Base-by-base conservation (phyloP, 2,329 filamentous ascomycete species). In the Orbilia ellipsospora region DNA sequence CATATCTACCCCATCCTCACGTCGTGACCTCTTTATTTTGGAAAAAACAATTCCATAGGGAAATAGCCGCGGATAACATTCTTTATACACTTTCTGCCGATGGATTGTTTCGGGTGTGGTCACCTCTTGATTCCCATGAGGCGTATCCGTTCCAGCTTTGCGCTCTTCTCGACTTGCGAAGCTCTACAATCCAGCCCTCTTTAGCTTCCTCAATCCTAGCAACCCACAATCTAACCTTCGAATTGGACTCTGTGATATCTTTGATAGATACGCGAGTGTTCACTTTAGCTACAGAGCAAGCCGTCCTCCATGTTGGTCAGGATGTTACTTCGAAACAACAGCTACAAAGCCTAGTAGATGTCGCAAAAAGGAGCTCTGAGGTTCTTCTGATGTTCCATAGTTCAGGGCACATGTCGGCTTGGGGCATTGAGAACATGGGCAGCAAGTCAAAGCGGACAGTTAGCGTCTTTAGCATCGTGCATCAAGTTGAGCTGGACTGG, bases 41-140 rank as follows among this genome's bases (percentile, higher is more conserved):
- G 96, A 90, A 92, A 55, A 88, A 88, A 77, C 92, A 92, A 4
- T 88, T 88, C 77, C 89, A 95, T 80, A 84, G 88, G 13, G 92
- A 94, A 42, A 92, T 96, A 80, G 89, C 88, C 4, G 87, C 90
- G 66, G 91, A 95, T 45, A 95, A 97, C 82, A 90, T 96, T 0
- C 86, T 99, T 0, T 98, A 97, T 81, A 97, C 95, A 0, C 88
- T 94, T 77, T 96, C 93, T 79, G 87, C 89, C 13, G 95, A 99
- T 81, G 89, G 90, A 70, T 85, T 90, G 59, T 84, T 98, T 77
- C 88, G 94, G 54, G 87, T 97, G 48, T 99, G 94, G 94, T 90
- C 90, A 0, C 87, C 90, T 7, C 89, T 89, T 4, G 92, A 96
- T 75, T 87, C 88, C 44, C 88, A 91, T 79, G 88, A 89, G 18